Percentiles rank a stretch among this genome's conserved stretches.
These are phyloP conservation scores for Cladosporium cucumerinum DNA, from an alignment of 2,329 filamentous ascomycete genomes.

Conservation along the genomic window DNA sequence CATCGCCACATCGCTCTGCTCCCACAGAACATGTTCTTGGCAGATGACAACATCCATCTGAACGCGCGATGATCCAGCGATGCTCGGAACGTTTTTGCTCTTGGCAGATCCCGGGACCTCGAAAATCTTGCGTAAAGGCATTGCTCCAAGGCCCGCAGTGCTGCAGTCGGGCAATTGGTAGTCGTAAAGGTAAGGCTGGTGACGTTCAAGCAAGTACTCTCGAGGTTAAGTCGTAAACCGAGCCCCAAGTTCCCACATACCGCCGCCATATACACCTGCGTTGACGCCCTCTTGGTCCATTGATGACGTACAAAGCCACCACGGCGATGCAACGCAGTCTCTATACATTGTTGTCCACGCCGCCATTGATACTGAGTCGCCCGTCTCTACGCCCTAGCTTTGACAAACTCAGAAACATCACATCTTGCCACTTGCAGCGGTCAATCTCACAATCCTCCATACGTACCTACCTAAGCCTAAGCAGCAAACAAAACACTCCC, in stretches of 20 bases:
- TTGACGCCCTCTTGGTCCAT: background rate
- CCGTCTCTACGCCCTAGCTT: background rate
- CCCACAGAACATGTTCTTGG: background rate
- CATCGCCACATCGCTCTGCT: too few species aligned
- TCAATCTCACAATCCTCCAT: background rate
- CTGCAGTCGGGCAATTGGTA: background rate
- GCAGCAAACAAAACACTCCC: background rate
- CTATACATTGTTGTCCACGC: background rate
- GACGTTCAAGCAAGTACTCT: background rate
- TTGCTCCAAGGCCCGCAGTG: background rate
- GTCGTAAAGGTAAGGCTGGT: background rate
- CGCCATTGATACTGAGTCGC: background rate
- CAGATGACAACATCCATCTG: background rate
- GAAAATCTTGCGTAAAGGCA: constrained; percentile 12
- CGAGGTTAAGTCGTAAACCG: background rate
- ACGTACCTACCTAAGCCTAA: background rate
- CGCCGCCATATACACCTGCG: background rate
- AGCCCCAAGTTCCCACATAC: background rate
- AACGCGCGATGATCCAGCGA: constrained; percentile 11
- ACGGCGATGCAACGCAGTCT: constrained; percentile 3
- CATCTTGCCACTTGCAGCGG: background rate
- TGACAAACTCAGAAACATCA: background rate
- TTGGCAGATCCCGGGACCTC: constrained; percentile 1
- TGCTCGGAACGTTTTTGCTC: constrained; percentile 6
- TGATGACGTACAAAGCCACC: constrained; percentile 8